Evolutionary conservation across 768 basidiomycete genomes (phyloP), one percentile per base, ranked within the genome.

Genomic region (Agaricus subrufescens): DNA sequence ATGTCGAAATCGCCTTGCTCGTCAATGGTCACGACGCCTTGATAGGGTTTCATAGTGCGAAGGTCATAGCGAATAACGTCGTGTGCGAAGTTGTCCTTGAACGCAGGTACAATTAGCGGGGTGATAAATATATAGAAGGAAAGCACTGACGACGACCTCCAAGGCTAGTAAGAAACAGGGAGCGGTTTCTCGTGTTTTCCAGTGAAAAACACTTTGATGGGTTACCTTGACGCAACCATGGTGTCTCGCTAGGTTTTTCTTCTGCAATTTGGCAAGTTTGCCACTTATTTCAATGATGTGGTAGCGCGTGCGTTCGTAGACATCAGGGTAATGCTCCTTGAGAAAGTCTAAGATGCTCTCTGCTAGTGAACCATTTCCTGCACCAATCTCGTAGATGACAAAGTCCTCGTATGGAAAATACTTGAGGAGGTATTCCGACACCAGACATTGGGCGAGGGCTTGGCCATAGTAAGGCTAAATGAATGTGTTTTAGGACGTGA

Each of bases 391-490:
- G 75, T 98, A 98, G 51, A 99, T 86, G 60, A 91, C 83, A 61
- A 98, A 86, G 69, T 97, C 94, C 71, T 97, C 89, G 66, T 98
- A 96, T 0, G 96, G 96, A 69, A 92, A 98, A 67, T 94, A 89
- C 66, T 94, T 94, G 60, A 94, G 81, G 65, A 97, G 83, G 71
- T 99, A 98, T 62, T 95, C 90, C 0, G 90, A 86, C 23, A 92
- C 86, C 31, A 98, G 81, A 65, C 92, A 96, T 55, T 86, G 85
- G 9, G 89, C 92, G 50, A 98, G 84, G 42, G 94, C 89, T 66
- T 86, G 87, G 26, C 94, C 96, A 65, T 96, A 99, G 81, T 88
- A 91, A 10, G 96, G 97, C 96, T 99, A 58, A 29, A 54, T 34
- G 60, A 15, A 46, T 15, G 57, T n/a, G 63, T 56, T 27, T 30